A percentile compares a stretch with the other conserved stretches of the same genome.
These are phyloP conservation scores for Collariella sp. DNA, from an alignment of 495 filamentous ascomycete species.

Conservation along the genomic window DNA sequence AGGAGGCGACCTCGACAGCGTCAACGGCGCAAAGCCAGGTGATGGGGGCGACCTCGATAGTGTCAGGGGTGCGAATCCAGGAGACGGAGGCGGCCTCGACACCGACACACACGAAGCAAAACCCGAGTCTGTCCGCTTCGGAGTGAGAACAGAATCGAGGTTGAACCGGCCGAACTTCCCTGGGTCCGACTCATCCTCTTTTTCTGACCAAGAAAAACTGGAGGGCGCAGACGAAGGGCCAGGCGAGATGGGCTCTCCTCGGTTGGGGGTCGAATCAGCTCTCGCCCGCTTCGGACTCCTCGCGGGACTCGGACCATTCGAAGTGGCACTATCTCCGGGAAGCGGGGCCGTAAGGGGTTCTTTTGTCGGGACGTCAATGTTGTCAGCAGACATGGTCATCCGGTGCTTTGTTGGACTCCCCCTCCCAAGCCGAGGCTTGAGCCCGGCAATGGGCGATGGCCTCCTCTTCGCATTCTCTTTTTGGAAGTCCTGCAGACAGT, in stretches of 20 bases:
- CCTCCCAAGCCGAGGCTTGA: constrained; percentile 40
- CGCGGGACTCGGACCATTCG: constrained; percentile 16
- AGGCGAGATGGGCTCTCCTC: constrained; percentile 41
- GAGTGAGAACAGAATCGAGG: constrained; percentile 20
- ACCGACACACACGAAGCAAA: constrained; percentile 20
- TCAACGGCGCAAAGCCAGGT: constrained; percentile 6
- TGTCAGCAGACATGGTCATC: constrained; percentile 44
- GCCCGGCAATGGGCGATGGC: constrained; percentile 30
- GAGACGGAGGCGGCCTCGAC: constrained; percentile 25
- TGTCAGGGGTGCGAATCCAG: constrained; percentile 12
- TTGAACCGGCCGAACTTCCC: constrained; percentile 34
- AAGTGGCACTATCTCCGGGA: constrained; percentile 33
- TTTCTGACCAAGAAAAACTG: constrained; percentile 43
- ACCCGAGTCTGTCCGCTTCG: constrained; percentile 18
- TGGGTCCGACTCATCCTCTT: constrained; percentile 33
- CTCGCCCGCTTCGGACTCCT: constrained; percentile 29
- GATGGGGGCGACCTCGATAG: no score
- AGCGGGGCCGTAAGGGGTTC: constrained; percentile 46
- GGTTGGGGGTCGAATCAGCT: constrained; percentile 34
- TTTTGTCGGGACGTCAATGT: constrained; percentile 36
- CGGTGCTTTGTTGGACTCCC: constrained; percentile 44
- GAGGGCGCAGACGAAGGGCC: constrained; percentile 52
- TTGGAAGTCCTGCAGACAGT: constrained; percentile 90
- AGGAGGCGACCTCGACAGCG: constrained; percentile 7
- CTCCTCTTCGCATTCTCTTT: constrained; percentile 52